Base-by-base conservation (phyloP, 1,139 yeast species). In the Diutina siamensis region DNA sequence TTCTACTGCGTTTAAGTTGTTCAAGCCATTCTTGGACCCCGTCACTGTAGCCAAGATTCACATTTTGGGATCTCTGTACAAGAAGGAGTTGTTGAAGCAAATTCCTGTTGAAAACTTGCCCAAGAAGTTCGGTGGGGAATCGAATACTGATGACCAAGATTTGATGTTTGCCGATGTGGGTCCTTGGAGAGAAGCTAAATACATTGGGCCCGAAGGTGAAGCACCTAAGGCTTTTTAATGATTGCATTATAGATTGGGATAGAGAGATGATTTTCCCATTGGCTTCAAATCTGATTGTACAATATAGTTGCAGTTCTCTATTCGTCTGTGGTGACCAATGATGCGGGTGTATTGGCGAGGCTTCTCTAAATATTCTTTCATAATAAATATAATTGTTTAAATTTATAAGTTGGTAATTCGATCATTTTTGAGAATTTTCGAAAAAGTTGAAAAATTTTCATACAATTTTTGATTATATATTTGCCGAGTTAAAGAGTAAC, bases 1-100 rank as follows among this genome's bases (percentile, higher is more conserved):
- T 67, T 80, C 95, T 35, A 82, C 97, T 44, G 97, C 95, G 35
- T 92, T 92, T 74, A 78, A 78, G 61, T 62, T 89, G 50, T 86
- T 92, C 69, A 88, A 87, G 69, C 92, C 94, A 49, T 89, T 92
- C 67, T 76, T 92, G 59, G 98, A 92, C 62, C 97, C 97, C 4
- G 97, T 92, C 48, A 92, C 98, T n/a, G 97, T 92, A 35, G 82
- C 94, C 47, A 92, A 92, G 71, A 92, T 92, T 61, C 86, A 81
- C 70, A 87, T 92, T 52, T 72, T 89, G 57, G 92, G 97, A 48
- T 67, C 80, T 36, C 72, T 78, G 49, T 92, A 92, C 68, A 73
- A 82, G 60, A 74, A 79, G 57, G 97, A 88, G 54, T 74, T 92
- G 57, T 73, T 88, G 57, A 84, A 86, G 61, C 98, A 92, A 69